These are phyloP conservation scores for Elymus sibiricus DNA, from an alignment of 176 grass and related monocot genomes.

Conservation along the genomic window DNA sequence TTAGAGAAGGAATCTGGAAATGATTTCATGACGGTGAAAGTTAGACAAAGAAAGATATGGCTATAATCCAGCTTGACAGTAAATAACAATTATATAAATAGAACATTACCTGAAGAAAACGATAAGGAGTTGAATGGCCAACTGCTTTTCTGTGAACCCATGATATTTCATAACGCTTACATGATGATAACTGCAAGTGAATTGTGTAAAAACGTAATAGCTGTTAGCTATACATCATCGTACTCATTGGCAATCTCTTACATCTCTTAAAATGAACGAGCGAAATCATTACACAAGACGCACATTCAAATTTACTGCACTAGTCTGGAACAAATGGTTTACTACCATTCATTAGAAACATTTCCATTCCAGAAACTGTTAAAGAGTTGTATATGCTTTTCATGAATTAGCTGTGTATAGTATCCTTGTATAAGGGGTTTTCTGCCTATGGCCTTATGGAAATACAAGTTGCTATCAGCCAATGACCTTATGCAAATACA, in stretches of 20 bases:
- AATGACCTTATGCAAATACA: too few species aligned
- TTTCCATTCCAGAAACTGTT: neutral
- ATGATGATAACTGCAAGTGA: conserved; percentile 65
- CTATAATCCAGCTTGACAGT: neutral
- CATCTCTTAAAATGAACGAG: neutral
- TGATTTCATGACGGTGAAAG: conserved; percentile 21
- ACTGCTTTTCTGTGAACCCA: conserved; percentile 89
- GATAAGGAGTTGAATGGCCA: conserved; percentile 78
- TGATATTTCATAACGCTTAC: conserved; percentile 84
- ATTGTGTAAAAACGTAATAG: neutral
- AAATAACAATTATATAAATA: conserved; percentile 19
- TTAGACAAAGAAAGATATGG: neutral
- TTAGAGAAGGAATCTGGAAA: conserved; percentile 22
- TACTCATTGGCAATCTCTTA: neutral
- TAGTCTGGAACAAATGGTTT: neutral
- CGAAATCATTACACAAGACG: neutral
- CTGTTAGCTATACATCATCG: neutral
- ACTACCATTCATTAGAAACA: neutral
- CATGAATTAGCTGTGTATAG: neutral
- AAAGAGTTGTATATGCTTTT: neutral
- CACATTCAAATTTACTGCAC: neutral
- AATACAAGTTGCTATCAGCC: too few species aligned
- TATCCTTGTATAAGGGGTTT: neutral
- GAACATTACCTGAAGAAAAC: conserved; percentile 82
- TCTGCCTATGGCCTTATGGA: neutral